Base-by-base conservation (phyloP, 208 protist genomes). In the Novymonas esmeraldas region DNA sequence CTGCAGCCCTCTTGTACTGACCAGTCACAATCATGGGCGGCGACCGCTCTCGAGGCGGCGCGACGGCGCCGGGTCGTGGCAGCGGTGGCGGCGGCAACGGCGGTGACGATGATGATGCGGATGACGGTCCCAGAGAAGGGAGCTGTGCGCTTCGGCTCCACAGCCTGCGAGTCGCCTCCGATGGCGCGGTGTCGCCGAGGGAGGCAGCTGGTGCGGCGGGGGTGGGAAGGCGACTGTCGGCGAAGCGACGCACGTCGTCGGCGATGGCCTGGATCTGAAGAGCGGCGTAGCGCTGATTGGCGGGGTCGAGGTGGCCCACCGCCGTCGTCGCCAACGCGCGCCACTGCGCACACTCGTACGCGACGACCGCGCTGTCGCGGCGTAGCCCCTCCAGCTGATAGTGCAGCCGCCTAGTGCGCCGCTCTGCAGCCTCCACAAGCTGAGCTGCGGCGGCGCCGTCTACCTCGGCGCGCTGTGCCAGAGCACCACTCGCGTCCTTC, bases 271-370 rank as follows among this genome's bases (percentile, higher is more conserved):
- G 10, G 5, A 67, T 42, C 34, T 74, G 68, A 28, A 63, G 51
- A n/a, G 28, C 16, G 3, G 60, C 68, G 38, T 67, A 63, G 45
- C 60, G 60, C 29, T 26, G 24, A 22, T 62, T 28, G 3, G n/a
- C 31, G 3, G 10, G 16, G 41, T 74, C 60, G 29, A 76, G 70
- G 28, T 49, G 62, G 20, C 38, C 36, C 20, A 46, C 24, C 1
- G 57, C 34, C 14, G 62, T 76, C 28, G 39, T 41, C n/a, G 38
- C 84, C 9, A 90, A 70, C 18, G 84, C 70, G 29, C 70, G 69
- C 84, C 84, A 90, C 45, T 81, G 73, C 42, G 51, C 34, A 18
- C 45, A 73, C 49, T 83, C 68, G 31, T 77, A 60, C 13, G 51
- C 28, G 5, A 24, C 33, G 10, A 42, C 48, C 18, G 82, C 77